Base-by-base conservation (phyloP, 208 protist genomes). In the Pavlovales sp. region DNA sequence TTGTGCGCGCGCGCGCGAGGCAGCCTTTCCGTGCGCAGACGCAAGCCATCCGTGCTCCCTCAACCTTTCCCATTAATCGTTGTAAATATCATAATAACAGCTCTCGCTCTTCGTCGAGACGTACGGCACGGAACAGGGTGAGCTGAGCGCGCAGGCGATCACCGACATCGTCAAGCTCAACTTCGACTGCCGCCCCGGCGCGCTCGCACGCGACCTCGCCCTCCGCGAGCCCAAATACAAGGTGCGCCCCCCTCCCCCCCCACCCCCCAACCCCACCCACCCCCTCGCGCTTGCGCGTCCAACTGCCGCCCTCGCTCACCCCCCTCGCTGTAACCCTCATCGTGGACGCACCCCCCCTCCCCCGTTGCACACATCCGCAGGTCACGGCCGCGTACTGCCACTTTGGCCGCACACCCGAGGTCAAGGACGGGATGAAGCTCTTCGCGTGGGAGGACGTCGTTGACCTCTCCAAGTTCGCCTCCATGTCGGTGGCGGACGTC, bases 371-470 rank as follows among this genome's bases (percentile, higher is more conserved):
- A n/a, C n/a, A n/a, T n/a, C 44, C 44, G 44, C 44, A 57, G 44
- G 11, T 20, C 90, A 99, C 98, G 57, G 97, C 98, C 46, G 93
- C 94, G 86, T 98, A 98, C 93, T 98, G 98, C 86, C 99, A 99
- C 94, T 99, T 99, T 91, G 99, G 99, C 79, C 94, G 98, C 85
- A 94, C 91, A 89, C 97, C 98, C 90, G 92, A 93, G 78, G 92
- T 91, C 41, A 93, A 93, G 84, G 93, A 93, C 79, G 47, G n/a
- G 38, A 41, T 86, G 41, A 92, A 91, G 36, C 96, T 98, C 87
- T 99, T 99, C 95, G 95, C 96, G 75, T 99, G 98, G 98, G 98
- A 99, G 95, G 81, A 95, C 39, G 96, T 97, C 47, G 99, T 99
- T 93, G 93, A 94, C 88, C 93, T 99, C 18, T 80, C 30, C 84